Evolutionary conservation across 2,329 filamentous ascomycete species (phyloP).

Genomic region (Talaromyces funiculosus): DNA sequence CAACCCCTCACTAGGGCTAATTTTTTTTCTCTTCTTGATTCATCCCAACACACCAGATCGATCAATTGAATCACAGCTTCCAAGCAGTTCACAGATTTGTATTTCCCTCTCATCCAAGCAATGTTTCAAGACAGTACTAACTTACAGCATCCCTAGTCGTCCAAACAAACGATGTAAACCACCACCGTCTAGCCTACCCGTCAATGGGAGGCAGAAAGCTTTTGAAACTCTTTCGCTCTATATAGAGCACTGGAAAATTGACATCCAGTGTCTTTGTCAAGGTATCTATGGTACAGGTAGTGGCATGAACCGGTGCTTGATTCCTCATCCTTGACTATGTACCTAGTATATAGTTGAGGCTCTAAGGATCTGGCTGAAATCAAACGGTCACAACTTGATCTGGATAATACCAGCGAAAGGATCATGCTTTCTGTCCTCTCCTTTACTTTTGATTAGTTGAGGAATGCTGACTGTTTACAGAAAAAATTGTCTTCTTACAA

Average conservation of each 20-base stretch:
- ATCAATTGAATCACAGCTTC: neutral
- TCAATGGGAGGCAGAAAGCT: constrained; percentile 30
- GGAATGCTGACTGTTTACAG: constrained; percentile 39
- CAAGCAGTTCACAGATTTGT: constrained; percentile 5
- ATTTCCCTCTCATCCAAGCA: constrained; percentile 9
- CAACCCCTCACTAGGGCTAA: constrained; percentile 12
- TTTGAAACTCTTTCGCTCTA: constrained; percentile 33
- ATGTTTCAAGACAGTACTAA: neutral
- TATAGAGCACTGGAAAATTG: constrained; percentile 25
- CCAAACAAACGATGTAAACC: constrained; percentile 22
- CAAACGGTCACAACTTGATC: constrained; percentile 95
- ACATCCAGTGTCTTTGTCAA: constrained; percentile 33
- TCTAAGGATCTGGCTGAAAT: constrained; percentile 54
- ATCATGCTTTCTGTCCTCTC: constrained; percentile 71
- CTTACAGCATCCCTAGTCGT: constrained; percentile 2
- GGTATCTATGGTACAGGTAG: constrained; percentile 43
- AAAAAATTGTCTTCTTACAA: constrained; percentile 32
- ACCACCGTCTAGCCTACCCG: constrained; percentile 19
- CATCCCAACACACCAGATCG: neutral
- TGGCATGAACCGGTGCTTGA: constrained; percentile 64
- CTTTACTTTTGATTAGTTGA: constrained; percentile 19
- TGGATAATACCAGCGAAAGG: constrained; percentile 99
- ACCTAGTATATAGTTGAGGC: neutral
- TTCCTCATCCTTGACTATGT: constrained; percentile 18
- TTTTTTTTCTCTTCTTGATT: constrained; percentile 13